phyloP scores from a whole-genome alignment of 2,329 filamentous ascomycete genomes.

The Diplodia corticola region DNA sequence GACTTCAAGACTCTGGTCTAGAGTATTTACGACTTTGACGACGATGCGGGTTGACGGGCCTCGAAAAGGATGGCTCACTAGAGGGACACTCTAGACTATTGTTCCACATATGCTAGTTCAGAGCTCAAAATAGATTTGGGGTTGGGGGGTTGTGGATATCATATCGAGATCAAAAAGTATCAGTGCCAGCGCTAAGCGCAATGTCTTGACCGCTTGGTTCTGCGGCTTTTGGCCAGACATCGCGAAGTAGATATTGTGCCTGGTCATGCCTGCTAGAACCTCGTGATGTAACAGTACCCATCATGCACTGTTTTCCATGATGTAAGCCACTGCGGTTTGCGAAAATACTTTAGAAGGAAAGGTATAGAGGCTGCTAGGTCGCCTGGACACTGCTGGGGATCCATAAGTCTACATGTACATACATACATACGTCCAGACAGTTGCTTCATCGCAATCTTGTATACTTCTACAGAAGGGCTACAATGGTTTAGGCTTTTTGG shows the following conservation, averaged over 20 bases:
- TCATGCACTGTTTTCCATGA: no score
- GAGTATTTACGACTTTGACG: not conserved
- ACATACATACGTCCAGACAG: no score
- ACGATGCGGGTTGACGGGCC: not conserved
- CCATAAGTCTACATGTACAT: no score
- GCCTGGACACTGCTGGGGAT: no score
- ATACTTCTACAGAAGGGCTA: no score
- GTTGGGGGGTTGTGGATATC: not conserved
- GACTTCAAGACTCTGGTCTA: conserved; percentile 67
- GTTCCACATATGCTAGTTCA: not conserved
- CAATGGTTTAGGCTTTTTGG: no score
- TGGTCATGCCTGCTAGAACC: not conserved
- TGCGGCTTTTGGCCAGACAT: no score
- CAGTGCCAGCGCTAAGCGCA: not conserved
- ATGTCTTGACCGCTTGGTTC: not conserved
- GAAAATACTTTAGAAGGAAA: no score
- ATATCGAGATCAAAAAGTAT: not conserved
- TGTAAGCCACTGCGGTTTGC: not conserved
- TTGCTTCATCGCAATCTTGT: no score
- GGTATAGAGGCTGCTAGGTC: no score
- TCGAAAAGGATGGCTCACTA: not conserved
- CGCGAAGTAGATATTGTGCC: not conserved
- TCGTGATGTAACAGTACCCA: no score
- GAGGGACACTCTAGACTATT: not conserved
- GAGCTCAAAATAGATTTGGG: conserved; percentile 5